Percentiles rank a stretch among this genome's conserved stretches.
Conservation (phyloP, 768 basidiomycete species). For the Paxillus ammoniavirescens region DNA sequence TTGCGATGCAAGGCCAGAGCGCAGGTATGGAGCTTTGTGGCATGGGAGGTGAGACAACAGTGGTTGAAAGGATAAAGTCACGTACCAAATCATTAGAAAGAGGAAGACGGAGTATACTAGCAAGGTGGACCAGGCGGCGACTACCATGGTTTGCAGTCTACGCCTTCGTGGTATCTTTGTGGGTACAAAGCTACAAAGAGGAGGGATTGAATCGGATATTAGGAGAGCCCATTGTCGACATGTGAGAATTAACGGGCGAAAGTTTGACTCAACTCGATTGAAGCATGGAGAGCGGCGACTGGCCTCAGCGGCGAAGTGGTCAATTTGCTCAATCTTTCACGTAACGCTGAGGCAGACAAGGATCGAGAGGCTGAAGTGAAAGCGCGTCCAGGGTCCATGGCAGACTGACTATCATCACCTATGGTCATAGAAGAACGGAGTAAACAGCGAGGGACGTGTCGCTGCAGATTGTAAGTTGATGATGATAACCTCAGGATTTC, state of each 20-base stretch:
- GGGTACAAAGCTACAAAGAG: constrained; percentile 68
- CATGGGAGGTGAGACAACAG: not conserved
- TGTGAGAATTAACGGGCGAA: not conserved
- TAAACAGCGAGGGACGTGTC: no score
- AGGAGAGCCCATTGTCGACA: not conserved
- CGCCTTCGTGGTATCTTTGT: constrained; percentile 83
- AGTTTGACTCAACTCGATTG: constrained; percentile 59
- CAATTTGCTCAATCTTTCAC: constrained; percentile 59
- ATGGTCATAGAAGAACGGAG: no score
- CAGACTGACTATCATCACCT: not conserved
- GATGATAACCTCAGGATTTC: no score
- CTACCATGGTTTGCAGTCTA: constrained; percentile 84
- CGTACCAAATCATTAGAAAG: constrained; percentile 84
- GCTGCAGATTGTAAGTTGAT: no score
- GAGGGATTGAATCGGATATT: constrained; percentile 2
- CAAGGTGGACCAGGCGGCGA: constrained; percentile 85
- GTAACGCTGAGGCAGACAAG: constrained; percentile 61
- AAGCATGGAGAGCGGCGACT: constrained; percentile 65
- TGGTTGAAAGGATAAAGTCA: not conserved
- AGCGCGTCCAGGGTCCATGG: constrained; percentile 34
- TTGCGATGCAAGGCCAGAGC: constrained; percentile 79
- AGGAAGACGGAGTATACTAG: constrained; percentile 62
- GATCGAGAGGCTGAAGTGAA: constrained; percentile 43
- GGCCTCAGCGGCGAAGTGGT: constrained; percentile 58
- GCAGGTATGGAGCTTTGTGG: constrained; percentile 77